Percentiles rank a stretch among this genome's conserved stretches.
These are phyloP conservation scores for Globisporangium rhizosaccharum DNA, from an alignment of 352 stramenopile genomes.

Conservation along the genomic window DNA sequence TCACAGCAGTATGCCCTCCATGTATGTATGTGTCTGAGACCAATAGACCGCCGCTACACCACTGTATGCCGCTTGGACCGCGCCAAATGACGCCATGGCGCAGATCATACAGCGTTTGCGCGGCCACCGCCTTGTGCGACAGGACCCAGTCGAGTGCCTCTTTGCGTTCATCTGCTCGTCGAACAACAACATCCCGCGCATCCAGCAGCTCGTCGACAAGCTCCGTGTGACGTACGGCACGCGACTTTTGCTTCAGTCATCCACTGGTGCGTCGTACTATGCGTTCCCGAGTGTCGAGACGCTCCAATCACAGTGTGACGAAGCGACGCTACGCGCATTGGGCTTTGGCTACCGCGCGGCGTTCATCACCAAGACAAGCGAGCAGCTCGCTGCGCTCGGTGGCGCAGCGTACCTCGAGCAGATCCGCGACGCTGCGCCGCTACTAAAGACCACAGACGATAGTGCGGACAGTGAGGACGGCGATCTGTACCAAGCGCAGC, in stretches of 20 bases:
- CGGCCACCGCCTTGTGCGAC: constrained; percentile 88
- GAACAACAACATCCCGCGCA: constrained; percentile 98
- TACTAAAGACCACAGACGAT: no score
- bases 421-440: constrained; percentile 32
- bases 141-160: constrained; percentile 95
- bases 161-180: constrained; percentile 97
- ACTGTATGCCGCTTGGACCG: constrained; percentile 85
- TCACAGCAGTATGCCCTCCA: neutral
- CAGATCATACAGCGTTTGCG: constrained; percentile 72
- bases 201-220: constrained; percentile 91
- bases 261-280: constrained; percentile 41
- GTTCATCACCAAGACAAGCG: constrained; percentile 82
- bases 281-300: constrained; percentile 88
- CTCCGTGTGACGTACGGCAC: constrained; percentile 88
- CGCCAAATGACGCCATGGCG: constrained; percentile 46
- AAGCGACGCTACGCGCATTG: constrained; percentile 77
- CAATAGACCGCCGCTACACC: constrained; percentile 17
- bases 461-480: neutral
- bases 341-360: constrained; percentile 89
- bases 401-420: constrained; percentile 55
- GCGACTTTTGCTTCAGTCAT: constrained; percentile 31
- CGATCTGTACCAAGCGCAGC: constrained; percentile 37
- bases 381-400: constrained; percentile 59
- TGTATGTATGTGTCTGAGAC: neutral
- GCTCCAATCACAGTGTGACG: constrained; percentile 61